phyloP scores from a whole-genome alignment of 2,329 filamentous ascomycete genomes.

The Apiospora rasikravindrae region DNA sequence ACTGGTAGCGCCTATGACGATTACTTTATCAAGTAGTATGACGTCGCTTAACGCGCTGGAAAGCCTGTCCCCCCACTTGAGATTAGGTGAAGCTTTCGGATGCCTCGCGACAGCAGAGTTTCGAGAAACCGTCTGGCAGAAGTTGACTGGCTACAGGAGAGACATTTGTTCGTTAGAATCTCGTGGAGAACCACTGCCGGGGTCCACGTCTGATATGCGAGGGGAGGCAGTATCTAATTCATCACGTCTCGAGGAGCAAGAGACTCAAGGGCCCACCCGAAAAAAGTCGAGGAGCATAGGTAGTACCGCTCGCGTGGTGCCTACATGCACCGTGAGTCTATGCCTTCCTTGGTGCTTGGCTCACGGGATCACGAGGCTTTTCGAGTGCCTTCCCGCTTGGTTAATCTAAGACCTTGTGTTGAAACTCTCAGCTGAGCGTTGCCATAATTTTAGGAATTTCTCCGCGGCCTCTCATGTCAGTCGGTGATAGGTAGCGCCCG shows the following conservation, averaged over 20 bases:
- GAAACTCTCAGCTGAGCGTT: not conserved
- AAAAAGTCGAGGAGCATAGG: not conserved
- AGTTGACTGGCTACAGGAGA: not conserved
- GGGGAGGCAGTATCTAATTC: not conserved
- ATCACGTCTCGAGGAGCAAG: not conserved
- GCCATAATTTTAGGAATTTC: not conserved
- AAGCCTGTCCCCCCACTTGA: constrained; percentile 4
- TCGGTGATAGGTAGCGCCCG: not conserved
- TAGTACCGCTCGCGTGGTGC: not conserved
- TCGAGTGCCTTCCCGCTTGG: not conserved
- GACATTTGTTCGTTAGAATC: not conserved
- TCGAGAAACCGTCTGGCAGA: constrained; percentile 4
- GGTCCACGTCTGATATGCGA: not conserved
- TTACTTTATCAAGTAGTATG: constrained; percentile 18
- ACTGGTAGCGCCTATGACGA: constrained; percentile 16
- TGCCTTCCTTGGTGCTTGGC: not conserved
- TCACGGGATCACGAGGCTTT: not conserved
- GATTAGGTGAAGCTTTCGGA: constrained; percentile 7
- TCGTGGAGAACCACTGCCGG: not conserved
- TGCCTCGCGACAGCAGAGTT: not conserved
- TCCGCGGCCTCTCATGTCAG: not conserved
- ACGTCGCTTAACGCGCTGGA: constrained; percentile 16
- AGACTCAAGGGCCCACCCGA: not conserved
- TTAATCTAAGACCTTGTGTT: not conserved
- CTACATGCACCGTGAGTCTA: not conserved